These are phyloP conservation scores for Buddleja alternifolia DNA, from an alignment of 257 asterid genomes.

Conservation along the genomic window DNA sequence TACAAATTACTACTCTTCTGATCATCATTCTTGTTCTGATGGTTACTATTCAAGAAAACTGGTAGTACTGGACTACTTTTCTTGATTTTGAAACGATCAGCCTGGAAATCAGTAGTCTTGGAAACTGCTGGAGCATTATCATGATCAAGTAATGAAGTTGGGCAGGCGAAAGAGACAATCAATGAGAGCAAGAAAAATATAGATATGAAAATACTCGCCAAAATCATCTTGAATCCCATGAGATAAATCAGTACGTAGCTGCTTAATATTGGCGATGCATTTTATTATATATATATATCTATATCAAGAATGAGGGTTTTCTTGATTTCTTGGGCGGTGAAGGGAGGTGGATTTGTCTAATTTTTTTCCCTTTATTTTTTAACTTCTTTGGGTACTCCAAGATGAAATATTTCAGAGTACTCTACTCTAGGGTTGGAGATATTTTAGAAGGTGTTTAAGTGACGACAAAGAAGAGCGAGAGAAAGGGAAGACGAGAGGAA, in stretches of 20 bases:
- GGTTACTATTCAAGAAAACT: slow-evolving; percentile 20
- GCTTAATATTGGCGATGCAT: too few relatives aligned
- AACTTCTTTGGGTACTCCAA: background rate
- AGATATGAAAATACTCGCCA: slow-evolving; percentile 13
- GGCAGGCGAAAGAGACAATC: slow-evolving; percentile 27
- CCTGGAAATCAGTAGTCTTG: slow-evolving; percentile 13
- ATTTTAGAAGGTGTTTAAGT: slow-evolving; percentile 11
- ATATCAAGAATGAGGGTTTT: slow-evolving; percentile 10
- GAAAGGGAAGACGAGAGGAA: slow-evolving; percentile 12
- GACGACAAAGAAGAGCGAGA: slow-evolving; percentile 23
- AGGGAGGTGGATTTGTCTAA: background rate
- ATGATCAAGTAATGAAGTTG: slow-evolving; percentile 7
- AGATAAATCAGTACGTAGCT: background rate
- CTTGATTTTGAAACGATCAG: slow-evolving; percentile 33
- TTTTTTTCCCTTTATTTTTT: background rate
- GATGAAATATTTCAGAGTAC: background rate
- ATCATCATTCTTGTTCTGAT: slow-evolving; percentile 30
- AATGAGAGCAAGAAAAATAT: slow-evolving; percentile 28
- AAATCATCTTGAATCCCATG: slow-evolving; percentile 27
- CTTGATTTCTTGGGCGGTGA: slow-evolving; percentile 8
- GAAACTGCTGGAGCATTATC: background rate
- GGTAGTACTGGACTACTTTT: slow-evolving; percentile 9
- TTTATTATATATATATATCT: too few relatives aligned
- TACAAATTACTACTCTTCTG: too few relatives aligned
- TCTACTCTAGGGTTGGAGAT: background rate